Percentiles rank a stretch among this genome's conserved stretches.
Evolutionary conservation across 345 rosid species (phyloP).

Genomic region (Aethionema arabicum): DNA sequence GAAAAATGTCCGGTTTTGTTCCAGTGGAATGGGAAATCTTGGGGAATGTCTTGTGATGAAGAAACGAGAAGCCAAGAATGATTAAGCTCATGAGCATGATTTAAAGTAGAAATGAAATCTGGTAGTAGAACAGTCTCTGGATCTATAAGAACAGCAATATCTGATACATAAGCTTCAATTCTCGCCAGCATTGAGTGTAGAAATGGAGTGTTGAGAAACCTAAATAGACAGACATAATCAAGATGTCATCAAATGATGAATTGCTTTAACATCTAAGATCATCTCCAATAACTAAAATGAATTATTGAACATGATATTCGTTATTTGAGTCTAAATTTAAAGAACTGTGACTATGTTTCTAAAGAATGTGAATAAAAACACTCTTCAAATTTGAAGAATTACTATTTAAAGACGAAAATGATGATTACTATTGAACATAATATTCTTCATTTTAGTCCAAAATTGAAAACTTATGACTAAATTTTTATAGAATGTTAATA

Average conservation of each 20-base stretch:
- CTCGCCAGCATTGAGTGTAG: slow-evolving; percentile 85
- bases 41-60: slow-evolving; percentile 48
- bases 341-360: too few relatives aligned
- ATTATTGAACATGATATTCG: too few relatives aligned
- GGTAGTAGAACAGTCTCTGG: slow-evolving; percentile 56
- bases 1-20: slow-evolving; percentile 56
- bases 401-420: too few relatives aligned
- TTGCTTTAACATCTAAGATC: neutral
- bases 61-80: slow-evolving; percentile 79
- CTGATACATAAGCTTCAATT: slow-evolving; percentile 44
- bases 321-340: too few relatives aligned
- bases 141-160: slow-evolving; percentile 56
- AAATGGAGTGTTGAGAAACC: slow-evolving; percentile 86
- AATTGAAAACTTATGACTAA: too few relatives aligned
- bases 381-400: too few relatives aligned
- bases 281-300: too few relatives aligned
- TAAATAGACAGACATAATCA: slow-evolving; percentile 23
- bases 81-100: slow-evolving; percentile 52
- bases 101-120: slow-evolving; percentile 56
- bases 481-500: too few relatives aligned
- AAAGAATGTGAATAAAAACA: too few relatives aligned
- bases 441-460: too few relatives aligned
- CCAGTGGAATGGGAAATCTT: slow-evolving; percentile 51
- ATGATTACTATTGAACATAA: too few relatives aligned
- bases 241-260: neutral